Evolutionary conservation across 345 rosid species (phyloP).

Genomic region (Bretschneidera sinensis): DNA sequence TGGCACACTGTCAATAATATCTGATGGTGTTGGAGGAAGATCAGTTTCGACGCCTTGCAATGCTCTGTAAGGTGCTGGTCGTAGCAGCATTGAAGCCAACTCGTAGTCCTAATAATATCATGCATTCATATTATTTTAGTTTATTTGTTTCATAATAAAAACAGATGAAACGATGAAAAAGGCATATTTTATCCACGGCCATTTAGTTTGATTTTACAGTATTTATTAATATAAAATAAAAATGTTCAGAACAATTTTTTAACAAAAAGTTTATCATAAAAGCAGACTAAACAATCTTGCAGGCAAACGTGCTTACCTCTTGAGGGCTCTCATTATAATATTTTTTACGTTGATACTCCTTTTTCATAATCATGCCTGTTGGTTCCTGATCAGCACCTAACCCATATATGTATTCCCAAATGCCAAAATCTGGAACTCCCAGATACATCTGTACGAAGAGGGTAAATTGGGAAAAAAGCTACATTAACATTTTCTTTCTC

Average conservation of each 20-base stretch:
- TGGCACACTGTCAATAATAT: constrained; percentile 24
- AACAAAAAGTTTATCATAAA: too few species aligned
- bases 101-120: constrained; percentile 30
- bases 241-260: too few species aligned
- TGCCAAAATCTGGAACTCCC: not conserved
- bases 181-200: too few species aligned
- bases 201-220: too few species aligned
- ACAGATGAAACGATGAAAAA: too few species aligned
- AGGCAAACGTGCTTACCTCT: constrained; percentile 29
- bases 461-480: too few species aligned
- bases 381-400: constrained; percentile 31
- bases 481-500: constrained; percentile 1
- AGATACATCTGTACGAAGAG: too few species aligned
- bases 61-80: constrained; percentile 29
- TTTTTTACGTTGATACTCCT: constrained; percentile 24
- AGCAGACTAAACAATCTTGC: too few species aligned
- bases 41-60: constrained; percentile 12
- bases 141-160: too few species aligned
- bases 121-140: too few species aligned
- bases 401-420: constrained; percentile 24
- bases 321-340: constrained; percentile 30
- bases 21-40: constrained; percentile 21
- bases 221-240: too few species aligned
- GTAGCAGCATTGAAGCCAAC: constrained; percentile 29
- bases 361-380: constrained; percentile 31